A percentile compares a stretch with the other conserved stretches of the same genome.
Conservation (phyloP, 1,284 basidiomycete species). For the Rugosomyces carneus region DNA sequence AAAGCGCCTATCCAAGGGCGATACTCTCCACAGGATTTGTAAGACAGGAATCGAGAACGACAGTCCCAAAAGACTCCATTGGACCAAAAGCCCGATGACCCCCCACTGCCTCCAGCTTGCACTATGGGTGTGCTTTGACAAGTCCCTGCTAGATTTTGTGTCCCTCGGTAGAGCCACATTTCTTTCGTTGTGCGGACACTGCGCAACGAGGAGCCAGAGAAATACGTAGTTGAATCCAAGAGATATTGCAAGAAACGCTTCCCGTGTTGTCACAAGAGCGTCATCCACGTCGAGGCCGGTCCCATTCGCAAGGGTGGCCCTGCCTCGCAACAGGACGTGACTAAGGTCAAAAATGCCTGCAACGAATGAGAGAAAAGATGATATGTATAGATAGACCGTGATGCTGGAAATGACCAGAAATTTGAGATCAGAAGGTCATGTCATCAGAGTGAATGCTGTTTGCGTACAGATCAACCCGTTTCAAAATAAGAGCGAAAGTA, state of each 20-base stretch:
- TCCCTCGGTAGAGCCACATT: conserved; percentile 12
- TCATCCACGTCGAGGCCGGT: conserved; percentile 26
- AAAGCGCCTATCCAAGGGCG: conserved; percentile 34
- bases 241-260: conserved; percentile 53
- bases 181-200: conserved; percentile 45
- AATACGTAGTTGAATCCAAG: conserved; percentile 57
- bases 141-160: conserved; percentile 9
- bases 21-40: conserved; percentile 60
- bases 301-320: conserved; percentile 19
- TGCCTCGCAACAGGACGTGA: conserved; percentile 43
- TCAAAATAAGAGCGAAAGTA: conserved; percentile 54
- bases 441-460: conserved; percentile 18
- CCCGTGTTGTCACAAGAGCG: conserved; percentile 47
- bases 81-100: conserved; percentile 41
- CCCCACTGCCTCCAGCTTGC: conserved; percentile 65
- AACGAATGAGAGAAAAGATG: conserved; percentile 53
- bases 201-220: conserved; percentile 60
- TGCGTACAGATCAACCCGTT: conserved; percentile 52
- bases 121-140: conserved; percentile 33
- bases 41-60: conserved; percentile 44
- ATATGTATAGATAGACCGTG: conserved; percentile 46
- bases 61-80: conserved; percentile 42
- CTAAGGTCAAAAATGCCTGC: conserved; percentile 63
- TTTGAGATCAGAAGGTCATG: background rate
- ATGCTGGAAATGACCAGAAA: conserved; percentile 29